phyloP scores from a whole-genome alignment of 2,329 filamentous ascomycete species.

The Cryphonectria radicalis region DNA sequence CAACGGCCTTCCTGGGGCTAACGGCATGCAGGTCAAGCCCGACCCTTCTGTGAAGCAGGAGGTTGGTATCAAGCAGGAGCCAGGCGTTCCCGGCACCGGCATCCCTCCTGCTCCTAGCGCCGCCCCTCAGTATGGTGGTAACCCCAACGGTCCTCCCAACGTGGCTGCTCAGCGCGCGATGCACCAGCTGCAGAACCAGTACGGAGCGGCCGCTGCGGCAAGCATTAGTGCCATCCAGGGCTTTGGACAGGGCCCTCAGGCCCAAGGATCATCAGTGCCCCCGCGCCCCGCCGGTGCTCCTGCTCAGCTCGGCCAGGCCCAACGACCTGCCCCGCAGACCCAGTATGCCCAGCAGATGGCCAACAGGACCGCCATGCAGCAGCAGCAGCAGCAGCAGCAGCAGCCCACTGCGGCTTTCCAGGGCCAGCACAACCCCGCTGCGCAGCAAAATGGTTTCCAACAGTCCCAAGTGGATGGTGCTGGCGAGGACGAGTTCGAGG shows the following conservation, averaged over 20 bases:
- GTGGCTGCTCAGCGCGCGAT: conserved; percentile 59
- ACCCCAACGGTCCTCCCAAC: conserved; percentile 10
- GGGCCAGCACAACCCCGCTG: conserved; percentile 33
- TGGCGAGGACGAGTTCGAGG: conserved; percentile 61
- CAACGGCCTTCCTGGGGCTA: conserved; percentile 37
- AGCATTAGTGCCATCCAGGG: conserved; percentile 68
- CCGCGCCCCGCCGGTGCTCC: conserved; percentile 31
- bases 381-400: conserved; percentile 35
- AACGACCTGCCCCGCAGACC: conserved; percentile 26
- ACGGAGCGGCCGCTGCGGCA: conserved; percentile 65
- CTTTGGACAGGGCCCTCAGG: conserved; percentile 39
- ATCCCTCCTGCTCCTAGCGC: conserved; percentile 37
- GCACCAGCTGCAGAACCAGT: conserved; percentile 61
- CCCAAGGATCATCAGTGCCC: conserved; percentile 37
- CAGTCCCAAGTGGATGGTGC: conserved; percentile 77
- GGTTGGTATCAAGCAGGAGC: conserved; percentile 53
- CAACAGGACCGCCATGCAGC: conserved; percentile 36
- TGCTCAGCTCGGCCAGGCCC: conserved; percentile 31
- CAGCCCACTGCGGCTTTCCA: background rate
- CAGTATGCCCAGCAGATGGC: conserved; percentile 42
- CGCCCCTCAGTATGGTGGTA: conserved; percentile 30
- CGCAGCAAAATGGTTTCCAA: conserved; percentile 44
- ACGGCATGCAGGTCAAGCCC: conserved; percentile 51
- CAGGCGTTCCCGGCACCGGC: conserved; percentile 42
- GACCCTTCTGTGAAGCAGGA: conserved; percentile 55